Conservation (phyloP, 2,329 filamentous ascomycete genomes). For the Trichoderma pleuroti region DNA sequence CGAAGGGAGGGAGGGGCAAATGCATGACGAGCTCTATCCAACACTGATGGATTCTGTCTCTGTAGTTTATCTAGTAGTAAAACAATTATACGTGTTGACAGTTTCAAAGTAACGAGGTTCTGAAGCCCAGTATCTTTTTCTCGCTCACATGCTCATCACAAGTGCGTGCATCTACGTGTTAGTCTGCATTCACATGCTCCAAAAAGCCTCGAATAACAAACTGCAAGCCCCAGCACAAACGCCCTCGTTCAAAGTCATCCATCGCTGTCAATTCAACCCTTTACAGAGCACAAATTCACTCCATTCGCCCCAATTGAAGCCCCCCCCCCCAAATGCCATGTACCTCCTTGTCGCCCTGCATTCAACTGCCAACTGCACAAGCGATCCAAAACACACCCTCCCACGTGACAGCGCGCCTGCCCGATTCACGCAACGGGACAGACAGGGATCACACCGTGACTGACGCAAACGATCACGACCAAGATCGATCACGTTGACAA, state of each 20-base stretch:
- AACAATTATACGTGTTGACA: neutral
- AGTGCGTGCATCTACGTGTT: neutral
- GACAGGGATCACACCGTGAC: neutral
- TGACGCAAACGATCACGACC: constrained; percentile 17
- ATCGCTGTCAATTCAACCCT: neutral
- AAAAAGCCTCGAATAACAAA: neutral
- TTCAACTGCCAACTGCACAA: neutral
- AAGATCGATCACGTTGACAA: neutral
- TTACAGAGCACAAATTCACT: neutral
- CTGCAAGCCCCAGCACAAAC: neutral
- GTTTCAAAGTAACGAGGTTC: neutral
- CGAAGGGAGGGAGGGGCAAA: neutral
- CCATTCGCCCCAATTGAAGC: neutral
- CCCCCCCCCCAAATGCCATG: too few relatives aligned
- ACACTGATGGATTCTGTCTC: neutral
- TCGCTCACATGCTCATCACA: neutral
- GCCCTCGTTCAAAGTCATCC: neutral
- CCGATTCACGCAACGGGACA: neutral
- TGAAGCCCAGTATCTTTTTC: neutral
- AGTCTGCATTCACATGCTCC: neutral
- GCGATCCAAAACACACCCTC: neutral
- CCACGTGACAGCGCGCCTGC: constrained; percentile 13
- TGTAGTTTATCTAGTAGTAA: neutral
- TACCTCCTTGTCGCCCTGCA: neutral
- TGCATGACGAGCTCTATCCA: neutral